These are phyloP conservation scores for Saturnispora saitoi DNA, from an alignment of 805 yeast species.

Conservation along the genomic window DNA sequence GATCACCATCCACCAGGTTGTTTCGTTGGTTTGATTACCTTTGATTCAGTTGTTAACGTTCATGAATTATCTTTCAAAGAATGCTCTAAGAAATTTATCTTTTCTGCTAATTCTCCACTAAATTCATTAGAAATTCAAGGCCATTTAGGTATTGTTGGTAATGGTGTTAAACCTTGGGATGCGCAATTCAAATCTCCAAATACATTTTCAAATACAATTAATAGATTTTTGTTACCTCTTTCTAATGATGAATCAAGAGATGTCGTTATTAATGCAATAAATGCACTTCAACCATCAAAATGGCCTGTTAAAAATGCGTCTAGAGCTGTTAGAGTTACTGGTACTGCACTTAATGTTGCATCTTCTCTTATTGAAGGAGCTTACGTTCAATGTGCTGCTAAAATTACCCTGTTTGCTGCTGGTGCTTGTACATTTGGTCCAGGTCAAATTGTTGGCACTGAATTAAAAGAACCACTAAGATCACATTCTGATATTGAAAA, in stretches of 20 bases:
- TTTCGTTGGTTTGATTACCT: constrained; percentile 78
- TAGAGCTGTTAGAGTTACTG: constrained; percentile 87
- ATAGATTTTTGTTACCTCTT: constrained; percentile 30
- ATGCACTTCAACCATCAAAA: constrained; percentile 47
- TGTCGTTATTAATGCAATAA: constrained; percentile 71
- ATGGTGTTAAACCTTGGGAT: constrained; percentile 30
- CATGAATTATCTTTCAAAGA: constrained; percentile 64
- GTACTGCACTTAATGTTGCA: constrained; percentile 85
- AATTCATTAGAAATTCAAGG: constrained; percentile 30
- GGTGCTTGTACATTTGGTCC: constrained; percentile 96
- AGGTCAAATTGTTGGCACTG: constrained; percentile 86
- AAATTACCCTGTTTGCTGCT: constrained; percentile 82
- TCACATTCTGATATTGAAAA: constrained; percentile 95
- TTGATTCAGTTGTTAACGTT: constrained; percentile 83
- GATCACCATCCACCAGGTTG: constrained; percentile 84
- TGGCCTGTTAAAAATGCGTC: constrained; percentile 84
- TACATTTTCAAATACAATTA: constrained; percentile 26
- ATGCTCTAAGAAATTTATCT: constrained; percentile 68
- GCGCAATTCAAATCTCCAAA: constrained; percentile 31
- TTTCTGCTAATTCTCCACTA: constrained; percentile 85
- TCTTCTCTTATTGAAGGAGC: constrained; percentile 72
- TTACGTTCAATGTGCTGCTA: constrained; percentile 78
- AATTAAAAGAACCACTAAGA: constrained; percentile 91
- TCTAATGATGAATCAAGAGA: constrained; percentile 53
- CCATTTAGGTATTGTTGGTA: constrained; percentile 30